Base-by-base conservation (phyloP, 139 green algal species). In the Tetraselmis chui region DNA sequence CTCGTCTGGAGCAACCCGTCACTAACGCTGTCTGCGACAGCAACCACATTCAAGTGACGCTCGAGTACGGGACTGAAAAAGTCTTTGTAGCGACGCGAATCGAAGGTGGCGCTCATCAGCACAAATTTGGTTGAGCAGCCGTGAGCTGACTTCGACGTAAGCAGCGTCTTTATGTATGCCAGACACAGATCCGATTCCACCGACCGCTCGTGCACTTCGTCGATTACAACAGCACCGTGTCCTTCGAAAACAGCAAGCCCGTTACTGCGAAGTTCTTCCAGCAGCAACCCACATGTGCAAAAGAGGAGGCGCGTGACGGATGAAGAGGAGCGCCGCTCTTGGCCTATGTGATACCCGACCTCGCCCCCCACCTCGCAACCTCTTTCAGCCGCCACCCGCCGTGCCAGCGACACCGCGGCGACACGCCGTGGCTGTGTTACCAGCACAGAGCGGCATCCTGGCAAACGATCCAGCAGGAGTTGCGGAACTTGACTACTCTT, bases 401-500 rank as follows among this genome's bases (percentile, higher is more conserved):
- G 29, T 2, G 85, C 82, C 2, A 89, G 78, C 31, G 80, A 79
- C 32, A 87, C 82, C 75, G 79, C 84, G 0, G 80, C 78, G 1
- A 87, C 76, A 1, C 84, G 31, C 27, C 84, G 75, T 25, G 84
- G 84, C 77, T 87, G 84, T 24, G 80, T 85, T 74, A 80, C 86
- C 23, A 87, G 76, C 29, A 87, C 77, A 28, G 78, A 31, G n/a
- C n/a, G n/a, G n/a, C n/a, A n/a, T 0, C 79, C 85, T 23, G 26
- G 1, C 23, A 80, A 74, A 29, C 81, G 32, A 2, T 85, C 81
- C 75, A 85, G 82, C 30, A 89, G 85, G 59, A 89, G 32, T 78
- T 89, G 85, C 1, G 85, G 85, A n/a, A 89, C 83, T n/a, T 86
- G 83, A 18, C 78, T 83, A 31, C 75, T 87, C 76, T 88, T 88